Conservation (phyloP, 1,284 basidiomycete genomes). For the Grifola frondosa region DNA sequence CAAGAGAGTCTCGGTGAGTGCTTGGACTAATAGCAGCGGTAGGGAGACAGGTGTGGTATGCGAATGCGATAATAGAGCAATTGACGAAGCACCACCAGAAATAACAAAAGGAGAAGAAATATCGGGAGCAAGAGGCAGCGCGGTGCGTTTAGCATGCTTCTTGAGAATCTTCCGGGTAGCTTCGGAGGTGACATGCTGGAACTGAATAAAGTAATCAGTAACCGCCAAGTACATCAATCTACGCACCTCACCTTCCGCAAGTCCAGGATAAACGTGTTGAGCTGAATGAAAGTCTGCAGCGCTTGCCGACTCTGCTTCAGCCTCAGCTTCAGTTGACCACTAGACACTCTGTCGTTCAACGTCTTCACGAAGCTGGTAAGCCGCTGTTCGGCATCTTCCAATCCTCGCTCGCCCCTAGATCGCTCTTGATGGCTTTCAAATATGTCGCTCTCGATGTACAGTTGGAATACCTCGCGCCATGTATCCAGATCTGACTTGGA, state of each 20-base stretch:
- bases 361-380: slow-evolving; percentile 71
- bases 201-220: slow-evolving; percentile 37
- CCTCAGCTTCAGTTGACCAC: slow-evolving; percentile 59
- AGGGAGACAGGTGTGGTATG: slow-evolving; percentile 47
- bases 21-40: slow-evolving; percentile 81
- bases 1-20: slow-evolving; percentile 81
- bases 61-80: slow-evolving; percentile 10
- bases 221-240: not conserved
- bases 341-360: slow-evolving; percentile 61
- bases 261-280: slow-evolving; percentile 83
- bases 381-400: slow-evolving; percentile 74
- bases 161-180: slow-evolving; percentile 91
- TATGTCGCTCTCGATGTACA: slow-evolving; percentile 87
- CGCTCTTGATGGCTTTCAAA: slow-evolving; percentile 82
- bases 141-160: slow-evolving; percentile 90
- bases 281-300: slow-evolving; percentile 76
- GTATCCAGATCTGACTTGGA: slow-evolving; percentile 77
- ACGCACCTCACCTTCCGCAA: slow-evolving; percentile 68
- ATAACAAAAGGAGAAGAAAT: slow-evolving; percentile 26
- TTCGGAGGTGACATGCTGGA: slow-evolving; percentile 85
- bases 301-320: slow-evolving; percentile 64
- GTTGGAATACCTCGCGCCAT: slow-evolving; percentile 89
- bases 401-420: slow-evolving; percentile 70
- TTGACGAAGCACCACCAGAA: slow-evolving; percentile 4
- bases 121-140: slow-evolving; percentile 50